Evolutionary conservation across 768 basidiomycete species (phyloP).

Genomic region (Guyanaporus albipodus): DNA sequence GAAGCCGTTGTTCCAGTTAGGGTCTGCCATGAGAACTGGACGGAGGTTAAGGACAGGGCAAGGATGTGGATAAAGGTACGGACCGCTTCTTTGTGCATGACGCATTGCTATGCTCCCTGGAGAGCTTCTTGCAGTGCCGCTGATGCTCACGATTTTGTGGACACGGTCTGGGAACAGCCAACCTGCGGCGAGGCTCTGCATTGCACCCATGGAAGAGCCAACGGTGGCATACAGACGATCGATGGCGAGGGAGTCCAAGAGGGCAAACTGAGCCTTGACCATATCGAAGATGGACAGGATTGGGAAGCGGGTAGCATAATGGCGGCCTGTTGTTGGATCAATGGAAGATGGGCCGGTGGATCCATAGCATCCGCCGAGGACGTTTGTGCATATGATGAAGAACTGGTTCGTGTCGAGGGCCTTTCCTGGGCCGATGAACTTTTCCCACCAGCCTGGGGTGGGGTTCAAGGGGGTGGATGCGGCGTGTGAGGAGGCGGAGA

Average conservation of each 20-base stretch:
- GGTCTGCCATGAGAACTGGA: conserved; percentile 96
- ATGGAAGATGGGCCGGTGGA: conserved; percentile 90
- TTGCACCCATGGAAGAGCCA: conserved; percentile 95
- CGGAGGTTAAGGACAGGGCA: conserved; percentile 1
- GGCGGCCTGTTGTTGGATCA: conserved; percentile 61
- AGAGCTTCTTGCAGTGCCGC: conserved; percentile 89
- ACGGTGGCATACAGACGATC: conserved; percentile 88
- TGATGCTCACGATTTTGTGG: conserved; percentile 88
- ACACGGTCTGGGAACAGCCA: conserved; percentile 90
- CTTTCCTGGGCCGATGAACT: conserved; percentile 94
- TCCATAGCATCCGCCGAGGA: conserved; percentile 96
- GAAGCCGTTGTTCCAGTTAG: conserved; percentile 98
- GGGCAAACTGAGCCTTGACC: conserved; percentile 86
- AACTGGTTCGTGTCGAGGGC: conserved; percentile 90
- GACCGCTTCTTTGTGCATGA: conserved; percentile 93
- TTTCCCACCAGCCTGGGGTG: conserved; percentile 96
- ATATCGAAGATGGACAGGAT: conserved; percentile 94
- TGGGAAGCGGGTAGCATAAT: conserved; percentile 90
- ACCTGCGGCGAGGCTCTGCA: conserved; percentile 96
- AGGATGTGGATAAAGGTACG: neutral
- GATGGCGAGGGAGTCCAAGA: conserved; percentile 83
- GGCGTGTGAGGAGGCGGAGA: conserved; percentile 94
- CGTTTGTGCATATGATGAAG: conserved; percentile 95
- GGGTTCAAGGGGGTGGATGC: conserved; percentile 76
- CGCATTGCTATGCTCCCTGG: conserved; percentile 94